Evolutionary conservation across 352 stramenopile genomes (phyloP), one percentile per base, ranked within the genome.

Genomic region (Peronospora tabacina): DNA sequence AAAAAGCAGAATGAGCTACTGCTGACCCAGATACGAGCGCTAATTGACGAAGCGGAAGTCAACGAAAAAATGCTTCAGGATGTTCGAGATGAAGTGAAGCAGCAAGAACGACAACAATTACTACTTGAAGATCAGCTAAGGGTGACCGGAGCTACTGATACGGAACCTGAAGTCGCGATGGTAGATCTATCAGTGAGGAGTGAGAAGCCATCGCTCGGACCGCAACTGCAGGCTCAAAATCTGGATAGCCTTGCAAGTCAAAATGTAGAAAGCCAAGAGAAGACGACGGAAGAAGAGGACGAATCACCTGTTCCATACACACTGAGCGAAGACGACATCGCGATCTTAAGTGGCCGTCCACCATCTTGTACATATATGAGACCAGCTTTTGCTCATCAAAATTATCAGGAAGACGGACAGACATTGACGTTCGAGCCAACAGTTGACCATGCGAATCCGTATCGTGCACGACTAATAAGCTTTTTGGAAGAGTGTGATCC

Each of bases 1-100:
- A 90, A 92, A 48, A 85, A 77, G 52, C 81, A 92, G 51, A 92
- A 92, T 43, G 78, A 88, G 48, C 49, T 92, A 33, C 40, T 92
- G 22, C 28, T 92, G 36, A 90, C 72, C 4, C 81, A 92, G 38
- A 90, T 92, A 38, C 61, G 77, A 22, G 78, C 78, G 17, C 59
- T 92, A 0, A 78, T 88, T 13, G 70, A 85, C 36, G 77, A 87
- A 50, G 60, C 69, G 13, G 59, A 66, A 48, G 64, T 64, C 16
- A 72, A 52, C 17, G 70, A 73, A 43, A 75, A 63, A 59, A 77
- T 70, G 32, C 37, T 72, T 7, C 55, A 59, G 26, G 40, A 55
- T 35, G 52, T 35, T 10, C 48, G 40, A n/a, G 49, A 64, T 26
- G 55, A 70, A 17, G 35, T 61, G 15, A 37, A 60, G 12, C 26